A percentile compares a stretch with the other conserved stretches of the same genome.
Conservation (phyloP, 108 stramenopile genomes). For the Cyclotella atomus region DNA sequence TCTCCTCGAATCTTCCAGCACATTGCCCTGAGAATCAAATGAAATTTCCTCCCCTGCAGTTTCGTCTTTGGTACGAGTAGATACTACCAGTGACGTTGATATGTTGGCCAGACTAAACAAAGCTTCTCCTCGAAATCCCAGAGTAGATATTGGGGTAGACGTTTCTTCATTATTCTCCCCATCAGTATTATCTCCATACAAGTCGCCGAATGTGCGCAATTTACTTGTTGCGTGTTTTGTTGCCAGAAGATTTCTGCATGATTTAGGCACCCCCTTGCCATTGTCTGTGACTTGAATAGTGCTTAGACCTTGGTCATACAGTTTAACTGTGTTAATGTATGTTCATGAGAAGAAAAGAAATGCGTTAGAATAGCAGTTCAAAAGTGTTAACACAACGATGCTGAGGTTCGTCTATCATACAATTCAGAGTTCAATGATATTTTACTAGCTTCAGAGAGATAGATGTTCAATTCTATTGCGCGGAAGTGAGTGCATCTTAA, state of each 20-base stretch:
- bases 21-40: slow-evolving; percentile 58
- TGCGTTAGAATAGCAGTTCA: slow-evolving; percentile 6
- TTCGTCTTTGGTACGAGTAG: slow-evolving; percentile 68
- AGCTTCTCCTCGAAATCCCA: slow-evolving; percentile 93
- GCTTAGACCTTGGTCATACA: slow-evolving; percentile 78
- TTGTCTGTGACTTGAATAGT: slow-evolving; percentile 90
- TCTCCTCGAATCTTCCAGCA: slow-evolving; percentile 27
- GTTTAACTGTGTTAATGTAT: slow-evolving; percentile 50
- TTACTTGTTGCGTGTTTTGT: slow-evolving; percentile 89
- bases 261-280: slow-evolving; percentile 75
- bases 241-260: slow-evolving; percentile 66
- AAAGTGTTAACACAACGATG: not conserved
- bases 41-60: slow-evolving; percentile 8
- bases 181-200: slow-evolving; percentile 47
- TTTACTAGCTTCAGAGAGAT: too few species aligned
- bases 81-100: slow-evolving; percentile 60
- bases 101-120: slow-evolving; percentile 83
- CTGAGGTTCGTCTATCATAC: too few species aligned
- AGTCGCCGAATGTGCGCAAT: slow-evolving; percentile 73
- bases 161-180: slow-evolving; percentile 9
- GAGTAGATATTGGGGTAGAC: slow-evolving; percentile 19
- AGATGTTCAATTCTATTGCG: too few species aligned
- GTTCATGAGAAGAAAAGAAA: not conserved
- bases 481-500: too few species aligned
- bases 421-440: too few species aligned